phyloP scores from a whole-genome alignment of 139 green algal genomes.

The Tetradesmus lagerheimii region DNA sequence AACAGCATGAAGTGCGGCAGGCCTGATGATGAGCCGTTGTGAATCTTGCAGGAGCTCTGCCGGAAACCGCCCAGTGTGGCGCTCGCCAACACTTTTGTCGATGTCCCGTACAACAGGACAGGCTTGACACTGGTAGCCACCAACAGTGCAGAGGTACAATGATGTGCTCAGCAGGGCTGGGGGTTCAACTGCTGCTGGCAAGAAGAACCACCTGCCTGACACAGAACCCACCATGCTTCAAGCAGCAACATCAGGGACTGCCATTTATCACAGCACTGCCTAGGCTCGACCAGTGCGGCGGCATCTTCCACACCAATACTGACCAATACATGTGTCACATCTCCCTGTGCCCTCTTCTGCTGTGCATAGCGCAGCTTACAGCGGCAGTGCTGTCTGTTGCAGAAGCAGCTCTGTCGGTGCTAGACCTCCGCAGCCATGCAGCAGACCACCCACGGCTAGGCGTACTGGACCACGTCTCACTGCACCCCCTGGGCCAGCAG shows the following conservation, averaged over 20 bases:
- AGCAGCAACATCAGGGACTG: neutral
- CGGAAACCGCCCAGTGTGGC: neutral
- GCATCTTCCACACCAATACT: neutral
- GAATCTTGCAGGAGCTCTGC: neutral
- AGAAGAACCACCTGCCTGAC: neutral
- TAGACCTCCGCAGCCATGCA: constrained; percentile 75
- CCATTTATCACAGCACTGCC: neutral
- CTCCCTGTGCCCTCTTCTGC: neutral
- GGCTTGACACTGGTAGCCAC: constrained; percentile 72
- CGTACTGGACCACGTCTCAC: constrained; percentile 82
- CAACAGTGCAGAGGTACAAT: constrained; percentile 18
- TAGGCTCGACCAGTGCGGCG: neutral
- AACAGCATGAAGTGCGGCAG: constrained; percentile 17
- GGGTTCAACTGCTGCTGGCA: neutral
- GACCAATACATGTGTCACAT: neutral
- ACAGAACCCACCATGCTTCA: neutral
- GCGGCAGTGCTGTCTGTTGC: constrained; percentile 53
- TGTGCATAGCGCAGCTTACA: constrained; percentile 53
- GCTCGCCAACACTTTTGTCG: constrained; percentile 71
- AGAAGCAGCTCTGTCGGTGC: constrained; percentile 55
- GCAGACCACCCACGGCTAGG: constrained; percentile 85
- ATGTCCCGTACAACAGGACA: constrained; percentile 82
- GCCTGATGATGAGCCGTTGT: neutral
- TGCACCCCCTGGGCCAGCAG: constrained; percentile 70
- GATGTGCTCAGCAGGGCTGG: constrained; percentile 53